A percentile compares a stretch with the other conserved stretches of the same genome.
These are phyloP conservation scores for Lentinula raphanica DNA, from an alignment of 768 basidiomycete species.

Conservation along the genomic window DNA sequence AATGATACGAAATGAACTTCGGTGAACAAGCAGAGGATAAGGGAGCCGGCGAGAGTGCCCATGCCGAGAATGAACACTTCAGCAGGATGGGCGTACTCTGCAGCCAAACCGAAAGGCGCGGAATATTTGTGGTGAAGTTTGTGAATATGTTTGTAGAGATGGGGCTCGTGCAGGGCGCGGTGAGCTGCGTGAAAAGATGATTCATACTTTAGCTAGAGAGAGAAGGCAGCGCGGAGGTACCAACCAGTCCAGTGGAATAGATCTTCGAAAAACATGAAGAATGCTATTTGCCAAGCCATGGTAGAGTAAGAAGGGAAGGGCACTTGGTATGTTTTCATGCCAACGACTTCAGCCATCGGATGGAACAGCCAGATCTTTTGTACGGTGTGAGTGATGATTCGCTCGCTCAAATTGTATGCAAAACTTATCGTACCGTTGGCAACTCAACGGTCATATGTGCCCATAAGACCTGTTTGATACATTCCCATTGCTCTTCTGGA, in stretches of 20 bases:
- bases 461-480: constrained; percentile 89
- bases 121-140: constrained; percentile 97
- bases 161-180: constrained; percentile 79
- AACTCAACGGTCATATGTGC: constrained; percentile 95
- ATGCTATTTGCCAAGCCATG: constrained; percentile 70
- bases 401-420: background rate
- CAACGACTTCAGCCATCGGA: constrained; percentile 79
- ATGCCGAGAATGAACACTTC: constrained; percentile 93
- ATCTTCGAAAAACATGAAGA: constrained; percentile 97
- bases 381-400: background rate
- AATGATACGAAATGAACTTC: constrained; percentile 86
- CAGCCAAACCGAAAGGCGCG: constrained; percentile 94
- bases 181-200: constrained; percentile 53
- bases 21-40: constrained; percentile 78
- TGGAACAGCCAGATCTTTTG: constrained; percentile 88
- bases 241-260: constrained; percentile 85
- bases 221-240: background rate
- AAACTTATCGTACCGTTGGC: constrained; percentile 59
- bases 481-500: constrained; percentile 84
- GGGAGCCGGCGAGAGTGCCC: constrained; percentile 85
- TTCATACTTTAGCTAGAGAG: background rate
- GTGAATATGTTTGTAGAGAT: constrained; percentile 89
- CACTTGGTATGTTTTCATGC: constrained; percentile 90
- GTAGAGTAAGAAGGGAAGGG: constrained; percentile 75
- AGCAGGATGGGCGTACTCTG: constrained; percentile 96